These are phyloP conservation scores for Calycina marina DNA, from an alignment of 2,329 filamentous ascomycete species.

Conservation along the genomic window DNA sequence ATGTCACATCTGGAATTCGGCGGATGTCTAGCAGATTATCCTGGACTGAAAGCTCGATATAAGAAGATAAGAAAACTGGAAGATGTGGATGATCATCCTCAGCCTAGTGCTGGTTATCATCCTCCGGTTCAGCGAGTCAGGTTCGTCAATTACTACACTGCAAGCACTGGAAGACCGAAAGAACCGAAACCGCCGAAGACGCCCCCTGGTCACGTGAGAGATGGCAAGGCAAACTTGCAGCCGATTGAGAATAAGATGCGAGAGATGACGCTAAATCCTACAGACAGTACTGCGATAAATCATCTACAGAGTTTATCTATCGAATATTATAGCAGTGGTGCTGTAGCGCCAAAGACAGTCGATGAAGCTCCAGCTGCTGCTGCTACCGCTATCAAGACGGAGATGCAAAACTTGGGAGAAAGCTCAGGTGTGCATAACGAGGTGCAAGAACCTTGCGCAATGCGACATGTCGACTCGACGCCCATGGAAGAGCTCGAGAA, in stretches of 20 bases:
- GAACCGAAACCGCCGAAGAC: slow-evolving; percentile 27
- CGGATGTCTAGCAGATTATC: slow-evolving; percentile 63
- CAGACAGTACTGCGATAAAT: slow-evolving; percentile 5
- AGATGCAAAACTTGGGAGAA: slow-evolving; percentile 16
- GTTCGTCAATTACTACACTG: slow-evolving; percentile 83
- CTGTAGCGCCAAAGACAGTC: slow-evolving; percentile 18
- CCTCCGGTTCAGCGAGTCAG: slow-evolving; percentile 40
- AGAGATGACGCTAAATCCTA: slow-evolving; percentile 11
- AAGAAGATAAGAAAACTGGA: slow-evolving; percentile 55
- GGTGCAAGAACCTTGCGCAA: slow-evolving; percentile 13
- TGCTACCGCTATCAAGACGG: slow-evolving; percentile 7
- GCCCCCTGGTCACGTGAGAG: slow-evolving; percentile 8
- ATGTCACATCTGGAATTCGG: slow-evolving; percentile 76
- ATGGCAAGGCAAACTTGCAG: slow-evolving; percentile 8
- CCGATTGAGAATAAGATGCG: slow-evolving; percentile 12
- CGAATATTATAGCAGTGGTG: slow-evolving; percentile 29
- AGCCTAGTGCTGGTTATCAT: slow-evolving; percentile 13
- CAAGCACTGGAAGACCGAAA: slow-evolving; percentile 62
- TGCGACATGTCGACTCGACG: slow-evolving; percentile 27
- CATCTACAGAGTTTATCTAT: slow-evolving; percentile 25
- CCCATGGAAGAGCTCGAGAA: slow-evolving; percentile 24
- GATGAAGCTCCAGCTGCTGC: slow-evolving; percentile 15
- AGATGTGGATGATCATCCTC: slow-evolving; percentile 43
- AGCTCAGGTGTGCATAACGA: slow-evolving; percentile 16
- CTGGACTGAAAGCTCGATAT: slow-evolving; percentile 56